Conservation (phyloP, 805 yeast genomes). For the Wickerhamiella australiensis region DNA sequence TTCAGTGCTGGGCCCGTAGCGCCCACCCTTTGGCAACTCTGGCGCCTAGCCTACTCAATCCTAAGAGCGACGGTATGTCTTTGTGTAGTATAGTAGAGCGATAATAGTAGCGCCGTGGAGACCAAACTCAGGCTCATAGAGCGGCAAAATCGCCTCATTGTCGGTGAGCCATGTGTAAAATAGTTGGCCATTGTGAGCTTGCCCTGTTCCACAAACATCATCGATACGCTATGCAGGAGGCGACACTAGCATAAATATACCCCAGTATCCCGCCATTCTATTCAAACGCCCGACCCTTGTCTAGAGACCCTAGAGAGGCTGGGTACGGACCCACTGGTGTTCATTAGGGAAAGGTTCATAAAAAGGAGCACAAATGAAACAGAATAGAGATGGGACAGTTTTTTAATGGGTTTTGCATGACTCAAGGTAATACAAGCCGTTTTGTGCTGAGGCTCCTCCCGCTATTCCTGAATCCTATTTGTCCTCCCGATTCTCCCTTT, state of each 20-base stretch:
- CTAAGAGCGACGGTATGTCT: background rate
- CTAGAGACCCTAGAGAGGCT: background rate
- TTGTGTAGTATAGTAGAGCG: background rate
- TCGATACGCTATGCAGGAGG: no score
- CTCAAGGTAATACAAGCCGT: no score
- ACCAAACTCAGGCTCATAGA: background rate
- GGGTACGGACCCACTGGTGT: background rate
- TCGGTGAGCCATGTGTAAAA: constrained; percentile 7
- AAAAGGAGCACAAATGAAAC: no score
- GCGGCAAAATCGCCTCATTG: background rate
- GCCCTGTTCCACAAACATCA: background rate
- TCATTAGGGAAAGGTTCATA: no score
- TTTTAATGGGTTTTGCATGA: no score
- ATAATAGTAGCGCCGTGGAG: background rate
- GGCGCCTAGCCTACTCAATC: background rate
- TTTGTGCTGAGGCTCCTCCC: no score
- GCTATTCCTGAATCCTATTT: no score
- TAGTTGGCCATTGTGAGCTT: constrained; percentile 3
- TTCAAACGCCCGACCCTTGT: background rate
- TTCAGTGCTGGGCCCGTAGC: no score
- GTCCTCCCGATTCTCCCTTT: no score
- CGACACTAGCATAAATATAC: background rate
- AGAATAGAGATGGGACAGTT: no score
- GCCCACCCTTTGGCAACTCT: no score
- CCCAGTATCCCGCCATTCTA: background rate